Percentiles rank a stretch among this genome's conserved stretches.
Evolutionary conservation across 768 basidiomycete genomes (phyloP).

Genomic region (Russula sp.): DNA sequence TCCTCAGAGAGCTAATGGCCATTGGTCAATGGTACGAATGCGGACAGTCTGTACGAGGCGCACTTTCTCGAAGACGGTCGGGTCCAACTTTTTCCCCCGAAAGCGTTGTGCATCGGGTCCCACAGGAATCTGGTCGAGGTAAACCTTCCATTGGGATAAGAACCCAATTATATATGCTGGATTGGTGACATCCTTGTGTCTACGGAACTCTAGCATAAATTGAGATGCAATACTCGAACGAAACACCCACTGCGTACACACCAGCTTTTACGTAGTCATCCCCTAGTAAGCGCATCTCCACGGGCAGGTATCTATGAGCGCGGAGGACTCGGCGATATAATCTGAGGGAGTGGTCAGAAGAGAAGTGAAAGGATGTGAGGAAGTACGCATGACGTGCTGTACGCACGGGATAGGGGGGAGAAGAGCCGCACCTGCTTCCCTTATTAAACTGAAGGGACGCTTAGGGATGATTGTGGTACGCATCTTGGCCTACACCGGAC

Average conservation of each 20-base stretch:
- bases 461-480: slow-evolving; percentile 25
- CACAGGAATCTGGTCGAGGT: slow-evolving; percentile 66
- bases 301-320: slow-evolving; percentile 37
- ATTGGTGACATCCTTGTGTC: slow-evolving; percentile 74
- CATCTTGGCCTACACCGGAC: background rate
- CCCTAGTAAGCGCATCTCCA: slow-evolving; percentile 43
- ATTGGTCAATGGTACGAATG: background rate
- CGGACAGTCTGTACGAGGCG: slow-evolving; percentile 6
- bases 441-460: slow-evolving; percentile 28
- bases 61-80: slow-evolving; percentile 73
- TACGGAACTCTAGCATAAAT: slow-evolving; percentile 67
- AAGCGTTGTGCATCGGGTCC: slow-evolving; percentile 44
- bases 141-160: slow-evolving; percentile 90
- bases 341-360: slow-evolving; percentile 24
- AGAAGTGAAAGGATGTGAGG: background rate
- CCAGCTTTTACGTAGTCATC: slow-evolving; percentile 43
- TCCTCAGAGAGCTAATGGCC: slow-evolving; percentile 71
- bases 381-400: background rate
- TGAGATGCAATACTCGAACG: background rate
- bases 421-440: slow-evolving; percentile 26
- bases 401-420: slow-evolving; percentile 41
- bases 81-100: slow-evolving; percentile 61
- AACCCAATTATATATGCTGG: slow-evolving; percentile 92
- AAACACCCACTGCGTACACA: slow-evolving; percentile 5
- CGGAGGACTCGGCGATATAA: slow-evolving; percentile 42